A percentile compares a stretch with the other conserved stretches of the same genome.
phyloP scores from a whole-genome alignment of 2,329 filamentous ascomycete species.

The Botrytis byssoidea region DNA sequence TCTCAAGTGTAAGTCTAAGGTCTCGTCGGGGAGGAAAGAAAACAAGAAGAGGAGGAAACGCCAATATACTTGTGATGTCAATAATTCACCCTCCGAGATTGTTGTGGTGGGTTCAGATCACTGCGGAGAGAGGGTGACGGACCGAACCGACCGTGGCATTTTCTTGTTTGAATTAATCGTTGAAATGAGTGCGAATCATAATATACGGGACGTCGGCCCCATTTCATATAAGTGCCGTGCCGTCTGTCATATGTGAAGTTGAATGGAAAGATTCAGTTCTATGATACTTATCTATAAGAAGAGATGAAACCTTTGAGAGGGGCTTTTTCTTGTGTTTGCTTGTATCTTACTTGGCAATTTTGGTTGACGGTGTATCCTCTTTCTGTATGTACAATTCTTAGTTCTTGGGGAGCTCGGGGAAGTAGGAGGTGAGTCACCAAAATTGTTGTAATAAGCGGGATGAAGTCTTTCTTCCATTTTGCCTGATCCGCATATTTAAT shows the following conservation, averaged over 20 bases:
- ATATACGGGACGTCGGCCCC: background rate
- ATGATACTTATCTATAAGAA: background rate
- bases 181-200: background rate
- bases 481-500: background rate
- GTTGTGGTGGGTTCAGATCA: background rate
- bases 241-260: background rate
- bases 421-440: background rate
- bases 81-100: background rate
- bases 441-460: background rate
- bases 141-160: constrained; percentile 14
- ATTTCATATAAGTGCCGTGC: background rate
- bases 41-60: background rate
- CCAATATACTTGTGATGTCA: background rate
- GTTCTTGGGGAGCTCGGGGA: background rate
- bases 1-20: background rate
- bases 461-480: background rate
- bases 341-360: background rate
- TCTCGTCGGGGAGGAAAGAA: background rate
- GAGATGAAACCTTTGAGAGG: background rate
- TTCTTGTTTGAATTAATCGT: background rate
- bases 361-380: background rate
- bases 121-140: background rate
- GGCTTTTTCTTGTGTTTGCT: background rate
- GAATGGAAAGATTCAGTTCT: background rate
- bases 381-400: background rate